phyloP scores from a whole-genome alignment of 805 yeast genomes.

The Metschnikowia cerradonensis region DNA sequence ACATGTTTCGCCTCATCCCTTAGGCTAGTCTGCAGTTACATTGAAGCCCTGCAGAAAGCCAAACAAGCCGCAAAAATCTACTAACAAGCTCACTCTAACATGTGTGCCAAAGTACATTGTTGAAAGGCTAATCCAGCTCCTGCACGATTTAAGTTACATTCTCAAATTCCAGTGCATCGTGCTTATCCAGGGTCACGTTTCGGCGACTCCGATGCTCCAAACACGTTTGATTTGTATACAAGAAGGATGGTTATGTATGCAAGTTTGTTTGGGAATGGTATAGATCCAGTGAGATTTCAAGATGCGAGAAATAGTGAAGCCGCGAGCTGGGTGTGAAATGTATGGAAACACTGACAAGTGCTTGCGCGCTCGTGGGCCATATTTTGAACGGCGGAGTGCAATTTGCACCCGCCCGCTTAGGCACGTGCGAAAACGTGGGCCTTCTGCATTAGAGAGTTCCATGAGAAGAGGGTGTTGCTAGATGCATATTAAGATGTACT shows the following conservation, averaged over 20 bases:
- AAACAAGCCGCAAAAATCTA: not conserved
- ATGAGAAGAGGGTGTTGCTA: too few species aligned
- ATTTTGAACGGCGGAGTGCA: not conserved
- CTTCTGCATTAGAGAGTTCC: not conserved
- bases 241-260: too few species aligned
- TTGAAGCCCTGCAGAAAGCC: not conserved
- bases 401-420: not conserved
- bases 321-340: not conserved
- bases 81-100: not conserved
- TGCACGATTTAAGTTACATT: too few species aligned
- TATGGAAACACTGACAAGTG: not conserved
- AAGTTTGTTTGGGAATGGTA: too few species aligned
- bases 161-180: too few species aligned
- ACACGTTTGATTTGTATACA: too few species aligned
- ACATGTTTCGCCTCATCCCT: not conserved
- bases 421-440: constrained; percentile 2
- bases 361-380: not conserved
- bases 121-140: too few species aligned
- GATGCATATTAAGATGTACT: not conserved
- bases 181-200: too few species aligned
- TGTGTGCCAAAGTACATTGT: not conserved
- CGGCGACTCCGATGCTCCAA: too few species aligned
- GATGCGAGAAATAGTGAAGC: too few species aligned
- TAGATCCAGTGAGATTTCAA: too few species aligned
- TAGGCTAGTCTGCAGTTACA: not conserved